Evolutionary conservation across 805 yeast genomes (phyloP), one percentile per base, ranked within the genome.

Genomic region (Starmerella bombicola): DNA sequence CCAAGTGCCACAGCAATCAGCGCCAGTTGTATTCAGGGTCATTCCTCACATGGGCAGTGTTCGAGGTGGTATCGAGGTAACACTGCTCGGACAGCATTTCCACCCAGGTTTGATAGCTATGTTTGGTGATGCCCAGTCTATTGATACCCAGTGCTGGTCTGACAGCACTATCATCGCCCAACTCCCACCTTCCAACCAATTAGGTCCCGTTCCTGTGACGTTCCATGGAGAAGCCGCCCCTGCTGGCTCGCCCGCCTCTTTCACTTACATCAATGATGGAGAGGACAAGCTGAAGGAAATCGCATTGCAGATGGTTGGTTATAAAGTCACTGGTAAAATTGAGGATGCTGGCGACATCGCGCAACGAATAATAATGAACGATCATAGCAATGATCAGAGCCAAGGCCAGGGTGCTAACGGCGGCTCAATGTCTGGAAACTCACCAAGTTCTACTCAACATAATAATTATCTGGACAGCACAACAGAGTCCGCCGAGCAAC

Each of bases 301-400:
- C 48, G 98, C 98, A 2, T 68, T 91, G 52, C 97, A 91, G 38
- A 91, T 91, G 53, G 95, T 91, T 30, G 98, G 98, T 2, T 67
- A 86, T 61, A 88, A 88, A 63, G 85, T 88, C 95, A 86, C 84
- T 56, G 98, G 97, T 43, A 78, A 79, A 54, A 65, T 91, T 43
- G 97, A 91, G 56, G 96, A 88, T 60, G 96, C 97, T 2, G 75
- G 82, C 51, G 85, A 84, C 55, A 82, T 91, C 53, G 97, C 97
- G 1, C 79, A 80, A 59, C 69, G 94, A 49, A 84, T 91, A 50
- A 85, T 88, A 20, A 16, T 24, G 9, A 36, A 42, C 26, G 37
- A 38, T 18, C 22, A 37, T 12, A 12, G 4, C 22, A 3, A 10
- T 5, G 34, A 35, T 8, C 28, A 17, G 24, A 9, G 28, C 28